Evolutionary conservation across 768 basidiomycete genomes (phyloP).

Genomic region (Leccinum broughii): DNA sequence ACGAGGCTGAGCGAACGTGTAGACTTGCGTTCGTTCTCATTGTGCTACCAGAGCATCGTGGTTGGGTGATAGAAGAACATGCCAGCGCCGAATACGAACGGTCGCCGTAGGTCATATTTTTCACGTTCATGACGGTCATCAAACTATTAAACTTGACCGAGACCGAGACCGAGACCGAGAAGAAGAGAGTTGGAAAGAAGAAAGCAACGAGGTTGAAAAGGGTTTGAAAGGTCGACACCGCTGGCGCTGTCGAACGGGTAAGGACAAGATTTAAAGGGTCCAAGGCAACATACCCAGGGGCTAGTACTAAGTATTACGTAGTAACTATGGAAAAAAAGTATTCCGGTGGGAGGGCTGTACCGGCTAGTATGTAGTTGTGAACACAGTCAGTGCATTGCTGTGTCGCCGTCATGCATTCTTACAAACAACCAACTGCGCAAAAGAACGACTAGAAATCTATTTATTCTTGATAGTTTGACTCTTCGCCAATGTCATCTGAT

Average conservation of each 20-base stretch:
- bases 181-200: not conserved
- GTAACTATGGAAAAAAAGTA: not conserved
- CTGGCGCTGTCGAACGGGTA: slow-evolving; percentile 8
- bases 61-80: slow-evolving; percentile 2
- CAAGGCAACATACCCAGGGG: not conserved
- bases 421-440: not conserved
- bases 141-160: not conserved
- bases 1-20: slow-evolving; percentile 3
- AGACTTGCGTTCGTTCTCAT: not conserved
- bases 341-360: slow-evolving; percentile 3
- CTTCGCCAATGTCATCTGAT: not conserved
- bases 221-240: not conserved
- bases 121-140: slow-evolving; percentile 10
- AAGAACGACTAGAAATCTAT: not conserved
- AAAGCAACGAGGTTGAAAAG: slow-evolving; percentile 6
- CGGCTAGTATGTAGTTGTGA: not conserved
- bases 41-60: slow-evolving; percentile 12
- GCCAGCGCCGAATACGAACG: not conserved
- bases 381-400: not conserved
- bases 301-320: not conserved
- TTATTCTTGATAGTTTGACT: not conserved
- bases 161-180: not conserved
- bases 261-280: not conserved
- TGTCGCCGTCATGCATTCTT: not conserved
- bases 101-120: not conserved